These are phyloP conservation scores for Apophysomyces ossiformis DNA, from an alignment of 371 early-diverging fungal species.

Conservation along the genomic window DNA sequence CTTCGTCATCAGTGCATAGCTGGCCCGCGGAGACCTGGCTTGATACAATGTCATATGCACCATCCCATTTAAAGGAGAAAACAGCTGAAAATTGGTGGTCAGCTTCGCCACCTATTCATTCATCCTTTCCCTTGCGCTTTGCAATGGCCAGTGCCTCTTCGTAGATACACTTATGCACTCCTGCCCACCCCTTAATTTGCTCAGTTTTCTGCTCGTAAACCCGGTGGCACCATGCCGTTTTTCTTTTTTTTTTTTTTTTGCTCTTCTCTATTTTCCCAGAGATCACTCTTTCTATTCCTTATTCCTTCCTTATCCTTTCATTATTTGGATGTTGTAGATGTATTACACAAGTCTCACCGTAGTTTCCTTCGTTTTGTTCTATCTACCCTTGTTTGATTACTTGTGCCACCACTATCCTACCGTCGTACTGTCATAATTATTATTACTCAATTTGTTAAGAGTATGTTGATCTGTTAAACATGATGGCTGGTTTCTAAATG, in stretches of 20 bases:
- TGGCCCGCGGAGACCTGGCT: neutral
- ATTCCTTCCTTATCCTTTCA: too few species aligned
- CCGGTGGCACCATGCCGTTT: neutral
- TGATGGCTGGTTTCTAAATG: too few species aligned
- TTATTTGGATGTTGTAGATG: too few species aligned
- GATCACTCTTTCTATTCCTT: too few species aligned
- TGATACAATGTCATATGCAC: neutral
- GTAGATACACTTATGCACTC: neutral
- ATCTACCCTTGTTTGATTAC: too few species aligned
- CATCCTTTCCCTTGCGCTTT: neutral
- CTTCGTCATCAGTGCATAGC: neutral
- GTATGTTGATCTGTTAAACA: too few species aligned
- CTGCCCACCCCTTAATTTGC: slow-evolving; percentile 1
- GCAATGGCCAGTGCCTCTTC: slow-evolving; percentile 4
- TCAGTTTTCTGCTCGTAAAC: neutral
- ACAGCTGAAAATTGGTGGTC: slow-evolving; percentile 4
- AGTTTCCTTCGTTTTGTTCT: too few species aligned
- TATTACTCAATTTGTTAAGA: too few species aligned
- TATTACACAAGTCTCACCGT: too few species aligned
- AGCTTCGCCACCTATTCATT: neutral
- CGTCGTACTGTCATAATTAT: too few species aligned
- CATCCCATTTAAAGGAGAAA: neutral
- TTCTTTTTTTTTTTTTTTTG: neutral
- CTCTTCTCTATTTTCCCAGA: neutral
- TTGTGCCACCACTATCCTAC: too few species aligned